phyloP scores from a whole-genome alignment of 116 monocot genomes.

The Phalaenopsis hybrid region DNA sequence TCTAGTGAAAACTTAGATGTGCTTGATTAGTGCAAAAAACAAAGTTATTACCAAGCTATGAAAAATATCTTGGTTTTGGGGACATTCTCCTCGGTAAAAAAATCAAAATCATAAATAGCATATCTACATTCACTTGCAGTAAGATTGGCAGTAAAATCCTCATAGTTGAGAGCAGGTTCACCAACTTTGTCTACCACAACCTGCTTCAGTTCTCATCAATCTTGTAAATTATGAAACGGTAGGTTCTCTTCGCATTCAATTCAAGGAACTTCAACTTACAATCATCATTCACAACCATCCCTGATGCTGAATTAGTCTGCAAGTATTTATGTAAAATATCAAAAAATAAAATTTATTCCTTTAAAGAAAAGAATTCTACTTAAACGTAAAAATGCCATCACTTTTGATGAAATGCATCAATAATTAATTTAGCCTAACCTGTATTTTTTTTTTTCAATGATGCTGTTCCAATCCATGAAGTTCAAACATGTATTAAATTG shows the following conservation, averaged over 20 bases:
- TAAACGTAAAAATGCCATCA: not conserved
- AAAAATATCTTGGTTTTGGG: slow-evolving; percentile 35
- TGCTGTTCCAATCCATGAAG: too few relatives aligned
- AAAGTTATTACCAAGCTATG: slow-evolving; percentile 20
- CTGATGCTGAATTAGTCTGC: slow-evolving; percentile 42
- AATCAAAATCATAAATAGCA: slow-evolving; percentile 28
- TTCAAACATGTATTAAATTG: not conserved
- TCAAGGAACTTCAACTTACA: slow-evolving; percentile 46
- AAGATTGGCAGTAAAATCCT: slow-evolving; percentile 27
- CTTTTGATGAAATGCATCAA: not conserved
- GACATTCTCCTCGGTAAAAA: slow-evolving; percentile 27
- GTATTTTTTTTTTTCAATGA: too few relatives aligned
- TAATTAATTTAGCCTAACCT: not conserved
- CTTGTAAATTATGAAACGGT: slow-evolving; percentile 40
- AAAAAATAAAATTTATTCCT: not conserved
- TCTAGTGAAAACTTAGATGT: too few relatives aligned
- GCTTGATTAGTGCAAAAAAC: not conserved
- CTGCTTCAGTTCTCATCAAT: slow-evolving; percentile 37
- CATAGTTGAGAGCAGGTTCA: slow-evolving; percentile 17
- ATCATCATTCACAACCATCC: slow-evolving; percentile 45
- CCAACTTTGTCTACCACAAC: slow-evolving; percentile 33
- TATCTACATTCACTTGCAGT: slow-evolving; percentile 31
- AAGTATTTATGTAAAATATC: not conserved
- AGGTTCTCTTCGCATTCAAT: slow-evolving; percentile 36
- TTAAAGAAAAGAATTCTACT: not conserved